Conservation (phyloP, 257 asterid genomes). For the Solanum bulbocastanum region DNA sequence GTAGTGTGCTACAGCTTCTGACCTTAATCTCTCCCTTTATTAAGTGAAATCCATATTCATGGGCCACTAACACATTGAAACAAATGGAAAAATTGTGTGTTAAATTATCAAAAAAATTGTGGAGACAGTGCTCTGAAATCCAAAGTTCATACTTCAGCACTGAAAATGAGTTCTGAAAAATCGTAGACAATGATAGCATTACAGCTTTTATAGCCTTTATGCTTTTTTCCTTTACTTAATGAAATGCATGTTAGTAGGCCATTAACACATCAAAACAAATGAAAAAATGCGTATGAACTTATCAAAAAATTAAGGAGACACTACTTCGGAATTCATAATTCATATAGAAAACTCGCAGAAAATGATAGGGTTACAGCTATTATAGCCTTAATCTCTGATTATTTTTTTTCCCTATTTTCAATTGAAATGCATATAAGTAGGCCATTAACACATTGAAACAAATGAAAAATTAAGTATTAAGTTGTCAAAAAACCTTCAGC, state of each 20-base stretch:
- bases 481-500: neutral
- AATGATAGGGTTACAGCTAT: neutral
- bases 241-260: neutral
- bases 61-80: neutral
- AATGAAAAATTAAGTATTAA: neutral
- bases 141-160: neutral
- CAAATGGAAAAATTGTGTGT: neutral
- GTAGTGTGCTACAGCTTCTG: neutral
- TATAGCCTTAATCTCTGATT: neutral
- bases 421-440: neutral
- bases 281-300: neutral
- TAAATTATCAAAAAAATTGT: neutral
- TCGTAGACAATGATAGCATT: neutral
- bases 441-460: neutral
- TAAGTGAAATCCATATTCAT: neutral
- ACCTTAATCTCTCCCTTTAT: neutral
- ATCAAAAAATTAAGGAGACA: neutral
- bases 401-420: neutral
- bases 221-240: neutral
- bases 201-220: neutral
- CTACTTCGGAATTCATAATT: neutral
- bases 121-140: neutral
- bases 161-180: neutral
- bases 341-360: neutral
- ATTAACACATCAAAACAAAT: neutral